phyloP scores from a whole-genome alignment of 2,329 filamentous ascomycete genomes.

The Apiospora rasikravindrae region DNA sequence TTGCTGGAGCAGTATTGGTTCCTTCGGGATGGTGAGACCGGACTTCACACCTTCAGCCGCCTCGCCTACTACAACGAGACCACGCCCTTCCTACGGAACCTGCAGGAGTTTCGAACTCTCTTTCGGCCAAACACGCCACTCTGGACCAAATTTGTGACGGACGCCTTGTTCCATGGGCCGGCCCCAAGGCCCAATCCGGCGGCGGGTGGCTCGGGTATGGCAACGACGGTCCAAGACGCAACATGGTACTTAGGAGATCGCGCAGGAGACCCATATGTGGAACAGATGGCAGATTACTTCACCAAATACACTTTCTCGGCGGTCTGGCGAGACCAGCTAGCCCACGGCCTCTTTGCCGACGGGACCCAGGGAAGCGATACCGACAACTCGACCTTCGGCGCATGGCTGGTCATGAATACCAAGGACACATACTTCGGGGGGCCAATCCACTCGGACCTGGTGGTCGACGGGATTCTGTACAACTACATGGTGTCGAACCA shows the following conservation, averaged over 20 bases:
- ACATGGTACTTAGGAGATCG: conserved; percentile 65
- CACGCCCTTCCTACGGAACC: conserved; percentile 59
- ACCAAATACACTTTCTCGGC: conserved; percentile 70
- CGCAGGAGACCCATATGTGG: conserved; percentile 59
- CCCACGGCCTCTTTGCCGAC: conserved; percentile 61
- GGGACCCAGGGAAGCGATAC: conserved; percentile 48
- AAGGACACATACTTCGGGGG: conserved; percentile 68
- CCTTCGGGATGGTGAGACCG: conserved; percentile 65
- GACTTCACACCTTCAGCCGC: conserved; percentile 65
- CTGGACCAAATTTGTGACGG: conserved; percentile 68
- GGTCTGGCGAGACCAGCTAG: conserved; percentile 61
- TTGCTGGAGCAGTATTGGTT: conserved; percentile 70
- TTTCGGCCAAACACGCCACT: conserved; percentile 64
- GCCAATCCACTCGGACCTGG: conserved; percentile 65
- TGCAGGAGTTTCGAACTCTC: conserved; percentile 66
- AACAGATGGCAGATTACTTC: conserved; percentile 64
- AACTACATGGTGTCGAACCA: conserved; percentile 69
- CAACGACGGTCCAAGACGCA: conserved; percentile 61
- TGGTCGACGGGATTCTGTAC: conserved; percentile 69
- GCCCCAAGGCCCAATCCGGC: conserved; percentile 54
- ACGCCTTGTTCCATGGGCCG: conserved; percentile 51
- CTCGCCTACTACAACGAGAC: conserved; percentile 63
- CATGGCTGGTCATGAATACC: conserved; percentile 69
- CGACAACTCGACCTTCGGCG: conserved; percentile 60
- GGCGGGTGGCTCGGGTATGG: conserved; percentile 47